These are phyloP conservation scores for Kalmusia sp. DNA, from an alignment of 2,329 filamentous ascomycete species.

Conservation along the genomic window DNA sequence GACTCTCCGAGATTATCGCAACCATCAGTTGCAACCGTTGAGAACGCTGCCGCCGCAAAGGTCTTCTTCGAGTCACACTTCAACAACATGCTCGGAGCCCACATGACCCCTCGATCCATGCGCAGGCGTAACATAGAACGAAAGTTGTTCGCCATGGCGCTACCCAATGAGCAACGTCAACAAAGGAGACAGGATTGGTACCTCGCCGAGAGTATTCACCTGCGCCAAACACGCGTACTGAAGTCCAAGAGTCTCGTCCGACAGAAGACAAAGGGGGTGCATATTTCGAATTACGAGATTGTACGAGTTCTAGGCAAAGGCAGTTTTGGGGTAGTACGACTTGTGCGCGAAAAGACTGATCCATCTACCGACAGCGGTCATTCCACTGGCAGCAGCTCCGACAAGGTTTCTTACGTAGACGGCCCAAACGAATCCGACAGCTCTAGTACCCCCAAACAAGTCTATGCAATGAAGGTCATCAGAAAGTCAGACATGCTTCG, in stretches of 20 bases:
- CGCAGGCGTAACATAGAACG: constrained; percentile 69
- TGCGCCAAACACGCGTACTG: constrained; percentile 75
- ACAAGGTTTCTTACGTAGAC: constrained; percentile 19
- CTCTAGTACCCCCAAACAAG: constrained; percentile 50
- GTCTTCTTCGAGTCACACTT: constrained; percentile 87
- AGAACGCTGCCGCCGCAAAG: constrained; percentile 81
- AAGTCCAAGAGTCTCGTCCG: constrained; percentile 65
- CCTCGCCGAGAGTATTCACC: constrained; percentile 72
- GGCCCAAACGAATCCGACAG: neutral
- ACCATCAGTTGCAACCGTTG: constrained; percentile 68
- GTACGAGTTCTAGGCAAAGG: constrained; percentile 88
- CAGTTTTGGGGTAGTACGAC: constrained; percentile 89
- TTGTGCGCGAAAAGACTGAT: constrained; percentile 73
- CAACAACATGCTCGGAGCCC: constrained; percentile 67
- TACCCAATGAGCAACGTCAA: constrained; percentile 62
- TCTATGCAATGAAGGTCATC: constrained; percentile 98
- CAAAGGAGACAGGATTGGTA: constrained; percentile 66
- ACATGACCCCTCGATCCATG: constrained; percentile 64
- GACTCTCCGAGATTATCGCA: constrained; percentile 36
- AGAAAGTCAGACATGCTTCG: constrained; percentile 91
- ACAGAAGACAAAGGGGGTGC: constrained; percentile 58
- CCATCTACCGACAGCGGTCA: constrained; percentile 17
- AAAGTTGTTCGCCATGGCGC: constrained; percentile 65
- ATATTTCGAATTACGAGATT: constrained; percentile 74
- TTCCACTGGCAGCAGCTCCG: constrained; percentile 15